phyloP scores from a whole-genome alignment of 2,329 filamentous ascomycete genomes.

The Ceratocystis eucalypticola region DNA sequence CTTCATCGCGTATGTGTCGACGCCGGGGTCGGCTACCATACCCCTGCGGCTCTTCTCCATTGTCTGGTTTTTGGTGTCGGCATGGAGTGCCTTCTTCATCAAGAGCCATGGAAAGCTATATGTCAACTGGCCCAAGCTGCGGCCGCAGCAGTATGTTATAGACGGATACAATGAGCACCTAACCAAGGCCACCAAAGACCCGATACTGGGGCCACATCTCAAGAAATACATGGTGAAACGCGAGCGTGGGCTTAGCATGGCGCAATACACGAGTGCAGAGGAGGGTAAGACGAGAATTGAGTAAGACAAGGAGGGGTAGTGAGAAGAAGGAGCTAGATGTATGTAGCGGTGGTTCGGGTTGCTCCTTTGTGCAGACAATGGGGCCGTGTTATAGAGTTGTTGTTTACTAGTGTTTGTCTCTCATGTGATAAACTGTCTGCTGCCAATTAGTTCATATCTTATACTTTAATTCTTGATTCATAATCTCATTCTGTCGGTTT shows the following conservation, averaged over 20 bases:
- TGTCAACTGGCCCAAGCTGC: slow-evolving; percentile 95
- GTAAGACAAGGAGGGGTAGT: slow-evolving; percentile 29
- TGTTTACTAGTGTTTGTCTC: not conserved
- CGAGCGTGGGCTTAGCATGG: slow-evolving; percentile 71
- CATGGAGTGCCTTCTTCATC: slow-evolving; percentile 66
- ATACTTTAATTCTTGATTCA: not conserved
- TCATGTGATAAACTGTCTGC: not conserved
- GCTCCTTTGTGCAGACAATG: not conserved
- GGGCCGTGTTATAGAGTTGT: not conserved
- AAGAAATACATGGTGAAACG: slow-evolving; percentile 39
- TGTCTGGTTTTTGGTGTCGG: slow-evolving; percentile 58
- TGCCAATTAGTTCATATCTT: not conserved
- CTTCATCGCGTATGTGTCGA: slow-evolving; percentile 59
- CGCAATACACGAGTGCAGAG: slow-evolving; percentile 70
- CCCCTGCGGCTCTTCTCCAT: slow-evolving; percentile 71
- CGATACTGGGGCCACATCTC: slow-evolving; percentile 64
- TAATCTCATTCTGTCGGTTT: not conserved
- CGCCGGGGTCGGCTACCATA: slow-evolving; percentile 61
- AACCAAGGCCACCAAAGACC: slow-evolving; percentile 66
- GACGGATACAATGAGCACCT: slow-evolving; percentile 86
- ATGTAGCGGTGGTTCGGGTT: not conserved
- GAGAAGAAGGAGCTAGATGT: not conserved
- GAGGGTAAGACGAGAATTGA: slow-evolving; percentile 99
- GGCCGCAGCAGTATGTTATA: slow-evolving; percentile 69
- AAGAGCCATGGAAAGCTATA: slow-evolving; percentile 79